Evolutionary conservation across 1,284 basidiomycete genomes (phyloP).

Genomic region (Athelia sp.): DNA sequence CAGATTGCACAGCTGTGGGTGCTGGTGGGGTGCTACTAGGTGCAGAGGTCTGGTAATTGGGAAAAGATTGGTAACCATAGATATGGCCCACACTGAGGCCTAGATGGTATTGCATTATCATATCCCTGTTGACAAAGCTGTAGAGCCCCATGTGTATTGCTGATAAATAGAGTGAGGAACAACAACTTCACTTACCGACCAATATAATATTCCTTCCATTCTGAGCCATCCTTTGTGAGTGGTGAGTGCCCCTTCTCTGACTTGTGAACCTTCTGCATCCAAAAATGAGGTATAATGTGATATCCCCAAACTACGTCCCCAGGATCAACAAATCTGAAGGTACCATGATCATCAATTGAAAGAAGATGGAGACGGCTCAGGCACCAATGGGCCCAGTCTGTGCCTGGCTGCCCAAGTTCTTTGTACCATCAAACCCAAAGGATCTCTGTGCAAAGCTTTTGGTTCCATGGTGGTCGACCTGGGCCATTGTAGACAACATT

Average conservation of each 20-base stretch:
- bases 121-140: constrained; percentile 12
- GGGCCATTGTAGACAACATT: neutral
- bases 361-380: constrained; percentile 9
- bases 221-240: neutral
- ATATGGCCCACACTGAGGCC: constrained; percentile 6
- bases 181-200: constrained; percentile 11
- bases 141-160: constrained; percentile 1
- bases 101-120: constrained; percentile 8
- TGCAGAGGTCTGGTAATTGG: no score
- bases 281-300: constrained; percentile 17
- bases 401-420: neutral
- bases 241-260: neutral
- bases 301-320: constrained; percentile 5
- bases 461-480: neutral
- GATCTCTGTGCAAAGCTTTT: neutral
- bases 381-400: constrained; percentile 2
- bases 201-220: constrained; percentile 11
- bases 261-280: constrained; percentile 11
- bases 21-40: no score
- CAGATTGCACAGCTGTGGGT: no score
- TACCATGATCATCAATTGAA: neutral
- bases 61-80: no score
- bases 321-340: constrained; percentile 12
- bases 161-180: neutral
- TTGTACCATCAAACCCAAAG: constrained; percentile 12